Evolutionary conservation across 176 grass and related monocot genomes (phyloP).

Genomic region (Dactylis glomerata): DNA sequence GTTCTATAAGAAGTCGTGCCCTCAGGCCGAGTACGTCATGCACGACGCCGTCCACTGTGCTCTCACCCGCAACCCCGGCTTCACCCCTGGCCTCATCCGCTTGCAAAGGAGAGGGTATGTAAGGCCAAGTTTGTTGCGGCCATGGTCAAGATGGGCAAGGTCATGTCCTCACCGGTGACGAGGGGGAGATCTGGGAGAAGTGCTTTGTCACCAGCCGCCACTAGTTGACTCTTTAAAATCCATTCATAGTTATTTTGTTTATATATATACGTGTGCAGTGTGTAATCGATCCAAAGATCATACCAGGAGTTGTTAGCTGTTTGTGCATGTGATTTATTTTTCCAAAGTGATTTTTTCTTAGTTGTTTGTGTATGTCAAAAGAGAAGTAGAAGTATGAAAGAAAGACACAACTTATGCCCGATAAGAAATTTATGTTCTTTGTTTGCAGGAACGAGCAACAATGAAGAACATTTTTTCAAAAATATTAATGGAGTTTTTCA

Average conservation of each 20-base stretch:
- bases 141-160: too few relatives aligned
- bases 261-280: not conserved
- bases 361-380: not conserved
- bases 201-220: too few relatives aligned
- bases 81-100: conserved; percentile 55
- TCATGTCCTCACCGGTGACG: too few relatives aligned
- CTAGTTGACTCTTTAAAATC: too few relatives aligned
- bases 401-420: not conserved
- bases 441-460: too few relatives aligned
- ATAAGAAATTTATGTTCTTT: too few relatives aligned
- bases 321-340: not conserved
- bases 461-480: too few relatives aligned
- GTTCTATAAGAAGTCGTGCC: conserved; percentile 63
- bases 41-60: conserved; percentile 42
- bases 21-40: conserved; percentile 55
- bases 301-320: not conserved
- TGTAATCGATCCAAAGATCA: not conserved
- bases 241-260: too few relatives aligned
- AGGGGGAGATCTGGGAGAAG: too few relatives aligned
- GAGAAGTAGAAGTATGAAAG: not conserved
- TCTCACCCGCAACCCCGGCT: conserved; percentile 23
- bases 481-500: too few relatives aligned
- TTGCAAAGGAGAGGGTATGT: too few relatives aligned
- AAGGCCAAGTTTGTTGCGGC: too few relatives aligned
- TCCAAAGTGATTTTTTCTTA: not conserved